Evolutionary conservation across 768 basidiomycete species (phyloP), one percentile per base, ranked within the genome.

Genomic region (Guyanaporus albipodus): DNA sequence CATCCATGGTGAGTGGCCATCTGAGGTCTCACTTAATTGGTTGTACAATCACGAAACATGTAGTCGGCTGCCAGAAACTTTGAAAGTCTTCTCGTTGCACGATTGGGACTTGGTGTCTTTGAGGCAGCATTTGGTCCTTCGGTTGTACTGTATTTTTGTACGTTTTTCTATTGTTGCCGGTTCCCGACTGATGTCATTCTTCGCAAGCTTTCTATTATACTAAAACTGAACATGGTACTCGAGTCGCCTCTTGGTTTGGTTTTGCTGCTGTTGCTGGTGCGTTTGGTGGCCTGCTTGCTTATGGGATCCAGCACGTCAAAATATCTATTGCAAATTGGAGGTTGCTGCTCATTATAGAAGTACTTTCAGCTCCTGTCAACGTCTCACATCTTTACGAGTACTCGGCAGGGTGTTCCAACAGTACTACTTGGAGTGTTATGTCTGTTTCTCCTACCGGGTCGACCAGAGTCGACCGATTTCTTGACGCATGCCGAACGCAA

Each of bases 181-280:
- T 77, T 61, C 11, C 23, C 2, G 2, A 18, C 31, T 42, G 34
- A 44, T 22, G 18, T 8, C 15, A 26, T 19, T 21, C 6, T 17
- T 15, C 10, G 6, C 22, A 47, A 77, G 75, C 75, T 4, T 69
- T 75, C 38, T 77, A 72, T 58, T 77, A 77, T 61, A 78, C 76
- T 23, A 74, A 69, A 44, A 55, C 63, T 2, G 76, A 77, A 52
- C 62, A 72, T 9, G 76, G 76, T 19, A 61, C 73, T 38, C 73
- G 76, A n/a, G 43, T 70, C 49, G 74, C 75, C 15, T 73, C 70
- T 52, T 77, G 76, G 72, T 77, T 77, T 53, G 73, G 74, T 4
- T 80, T 78, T 53, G 75, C 78, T 15, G 76, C 78, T 6, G 71
- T 77, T 21, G 73, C 78, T 11, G 76, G 78, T 33, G 78, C 79